phyloP scores from a whole-genome alignment of 768 basidiomycete genomes.

The Pulveroboletus sp. region DNA sequence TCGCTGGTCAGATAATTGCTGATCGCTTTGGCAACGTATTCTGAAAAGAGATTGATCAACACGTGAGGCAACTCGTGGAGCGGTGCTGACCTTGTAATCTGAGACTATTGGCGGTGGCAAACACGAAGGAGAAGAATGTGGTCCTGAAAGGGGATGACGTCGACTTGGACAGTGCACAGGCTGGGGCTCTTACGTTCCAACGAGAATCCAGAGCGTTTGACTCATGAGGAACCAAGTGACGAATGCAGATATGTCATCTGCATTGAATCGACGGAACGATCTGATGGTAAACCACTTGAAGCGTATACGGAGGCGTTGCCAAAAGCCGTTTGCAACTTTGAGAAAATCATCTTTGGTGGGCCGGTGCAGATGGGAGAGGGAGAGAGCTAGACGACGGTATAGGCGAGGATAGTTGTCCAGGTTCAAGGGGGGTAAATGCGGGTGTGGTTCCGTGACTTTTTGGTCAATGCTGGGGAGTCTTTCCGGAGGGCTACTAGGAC shows the following conservation, averaged over 20 bases:
- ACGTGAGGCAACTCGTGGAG: not conserved
- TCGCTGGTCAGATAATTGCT: constrained; percentile 91
- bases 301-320: constrained; percentile 83
- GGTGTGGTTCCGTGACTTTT: constrained; percentile 8
- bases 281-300: constrained; percentile 97
- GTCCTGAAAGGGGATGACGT: constrained; percentile 47
- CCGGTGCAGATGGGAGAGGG: constrained; percentile 69
- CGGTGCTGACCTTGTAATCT: constrained; percentile 63
- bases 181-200: constrained; percentile 52
- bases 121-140: constrained; percentile 92
- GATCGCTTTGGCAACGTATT: constrained; percentile 79
- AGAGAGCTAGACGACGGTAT: constrained; percentile 71
- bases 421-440: constrained; percentile 31
- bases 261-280: constrained; percentile 91
- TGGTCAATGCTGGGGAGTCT: constrained; percentile 2
- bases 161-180: not conserved
- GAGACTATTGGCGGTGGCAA: constrained; percentile 84
- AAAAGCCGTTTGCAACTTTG: constrained; percentile 81
- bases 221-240: constrained; percentile 94
- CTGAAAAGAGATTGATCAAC: constrained; percentile 34
- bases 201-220: constrained; percentile 90
- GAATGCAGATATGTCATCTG: constrained; percentile 96
- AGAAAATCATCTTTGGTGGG: constrained; percentile 90
- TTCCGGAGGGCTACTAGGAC: constrained; percentile 1
- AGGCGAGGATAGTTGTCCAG: constrained; percentile 75